Conservation (phyloP, 2,329 filamentous ascomycete genomes). For the Apiospora pterosperma region DNA sequence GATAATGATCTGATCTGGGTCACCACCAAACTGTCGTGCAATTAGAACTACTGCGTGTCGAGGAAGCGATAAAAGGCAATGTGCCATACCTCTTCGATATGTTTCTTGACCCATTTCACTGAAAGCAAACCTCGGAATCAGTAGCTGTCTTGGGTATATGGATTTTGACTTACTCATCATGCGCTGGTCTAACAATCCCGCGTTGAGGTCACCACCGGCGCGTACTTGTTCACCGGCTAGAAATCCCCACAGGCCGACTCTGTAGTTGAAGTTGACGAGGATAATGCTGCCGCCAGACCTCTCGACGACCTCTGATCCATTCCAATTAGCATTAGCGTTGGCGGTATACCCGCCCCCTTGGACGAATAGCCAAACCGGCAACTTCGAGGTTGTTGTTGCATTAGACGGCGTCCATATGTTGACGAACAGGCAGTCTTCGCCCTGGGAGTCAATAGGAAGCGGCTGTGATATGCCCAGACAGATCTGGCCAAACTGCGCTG, state of each 20-base stretch:
- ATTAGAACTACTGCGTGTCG: background rate
- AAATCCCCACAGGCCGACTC: slow-evolving; percentile 61
- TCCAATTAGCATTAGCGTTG: slow-evolving; percentile 49
- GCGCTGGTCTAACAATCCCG: slow-evolving; percentile 61
- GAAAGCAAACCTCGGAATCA: background rate
- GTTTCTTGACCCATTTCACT: slow-evolving; percentile 57
- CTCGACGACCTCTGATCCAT: slow-evolving; percentile 44
- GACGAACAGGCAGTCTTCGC: slow-evolving; percentile 41
- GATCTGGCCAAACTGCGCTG: slow-evolving; percentile 38
- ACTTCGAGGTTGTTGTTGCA: slow-evolving; percentile 35
- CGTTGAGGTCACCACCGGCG: slow-evolving; percentile 56
- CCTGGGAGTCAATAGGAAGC: slow-evolving; percentile 26
- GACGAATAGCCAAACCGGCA: slow-evolving; percentile 54
- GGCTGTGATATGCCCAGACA: slow-evolving; percentile 37
- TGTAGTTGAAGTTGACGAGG: slow-evolving; percentile 60
- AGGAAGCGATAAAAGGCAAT: background rate
- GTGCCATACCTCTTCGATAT: slow-evolving; percentile 46
- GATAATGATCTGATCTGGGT: slow-evolving; percentile 56
- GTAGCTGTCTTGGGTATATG: background rate
- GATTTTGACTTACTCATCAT: slow-evolving; percentile 29
- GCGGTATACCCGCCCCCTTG: slow-evolving; percentile 35
- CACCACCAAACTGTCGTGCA: slow-evolving; percentile 49
- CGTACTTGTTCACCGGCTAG: slow-evolving; percentile 55
- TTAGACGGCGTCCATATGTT: slow-evolving; percentile 42
- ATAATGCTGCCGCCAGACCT: slow-evolving; percentile 44